Base-by-base conservation (phyloP, 495 filamentous ascomycete species). In the Recurvomyces mirabilis region DNA sequence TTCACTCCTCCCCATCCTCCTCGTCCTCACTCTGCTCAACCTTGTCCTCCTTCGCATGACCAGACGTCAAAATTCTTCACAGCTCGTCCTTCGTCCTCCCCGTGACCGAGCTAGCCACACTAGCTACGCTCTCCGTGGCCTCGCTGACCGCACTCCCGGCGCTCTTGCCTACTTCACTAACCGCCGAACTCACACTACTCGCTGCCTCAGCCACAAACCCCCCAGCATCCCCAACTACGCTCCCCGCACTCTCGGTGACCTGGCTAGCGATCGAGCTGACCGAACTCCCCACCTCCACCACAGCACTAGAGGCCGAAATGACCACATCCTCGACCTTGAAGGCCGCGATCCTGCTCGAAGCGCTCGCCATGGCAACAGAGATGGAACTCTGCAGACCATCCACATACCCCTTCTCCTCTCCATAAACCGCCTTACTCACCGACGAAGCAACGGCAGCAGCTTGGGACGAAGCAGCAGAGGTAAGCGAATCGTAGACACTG, bases 381-480 rank as follows among this genome's bases (percentile, higher is more conserved):
- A 79, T 49, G 42, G 66, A 64, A 37, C 53, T 62, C 36, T 66
- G 67, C 32, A 72, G 71, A 44, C 70, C 74, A 50, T 81, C 74
- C 4, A 78, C 54, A 24, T 68, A 67, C 14, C 69, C 70, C 38
- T 73, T 63, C 53, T 78, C 69, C 12, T 68, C 56, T 4, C 66
- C 63, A 41, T 66, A 65, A 12, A 65, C 34, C 2, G 58, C 57
- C 10, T 32, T 46, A 36, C 55, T 65, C 17, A 62, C 46, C 13
- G 30, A 25, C 4, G 44, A 25, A 19, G 35, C 41, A 1, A 51
- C 57, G 13, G 51, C 28, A 20, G 45, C 40, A 2, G 55, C 56
- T 21, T 67, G 65, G 17, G 66, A 61, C 15, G 52, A 52, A 19
- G 63, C 68, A 3, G 56, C 64, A 24, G 57, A 64, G 2, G 62